These are phyloP conservation scores for Styphnolobium japonicum DNA, from an alignment of 306 rosid genomes.

Conservation along the genomic window DNA sequence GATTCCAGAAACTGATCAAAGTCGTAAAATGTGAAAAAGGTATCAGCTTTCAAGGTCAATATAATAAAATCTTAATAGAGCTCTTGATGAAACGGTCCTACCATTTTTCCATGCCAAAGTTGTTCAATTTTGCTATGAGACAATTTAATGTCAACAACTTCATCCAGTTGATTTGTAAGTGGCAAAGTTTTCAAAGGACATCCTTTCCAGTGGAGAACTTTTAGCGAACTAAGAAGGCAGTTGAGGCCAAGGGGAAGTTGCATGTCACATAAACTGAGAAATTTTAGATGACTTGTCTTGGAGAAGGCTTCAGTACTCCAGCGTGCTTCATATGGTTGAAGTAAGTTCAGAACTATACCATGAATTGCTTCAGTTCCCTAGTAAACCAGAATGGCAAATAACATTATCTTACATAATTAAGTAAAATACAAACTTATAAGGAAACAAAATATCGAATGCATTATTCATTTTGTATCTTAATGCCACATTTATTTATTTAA, in stretches of 20 bases:
- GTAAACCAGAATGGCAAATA: background rate
- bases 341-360: conserved; percentile 19
- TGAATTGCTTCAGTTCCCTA: conserved; percentile 40
- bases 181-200: conserved; percentile 36
- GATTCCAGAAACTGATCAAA: conserved; percentile 19
- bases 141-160: conserved; percentile 37
- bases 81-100: background rate
- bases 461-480: too few species aligned
- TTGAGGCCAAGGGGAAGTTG: conserved; percentile 21
- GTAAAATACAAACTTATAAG: background rate
- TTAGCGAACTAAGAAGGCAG: conserved; percentile 25
- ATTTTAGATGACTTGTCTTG: conserved; percentile 21
- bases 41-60: conserved; percentile 5
- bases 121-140: conserved; percentile 25
- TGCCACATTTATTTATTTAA: too few species aligned
- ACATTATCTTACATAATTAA: background rate
- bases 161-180: background rate
- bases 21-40: background rate
- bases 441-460: background rate
- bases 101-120: conserved; percentile 36
- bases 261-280: conserved; percentile 19
- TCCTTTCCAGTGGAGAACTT: conserved; percentile 29
- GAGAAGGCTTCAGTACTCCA: conserved; percentile 35
- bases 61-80: background rate
- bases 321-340: conserved; percentile 11